Evolutionary conservation across 1,139 yeast genomes (phyloP).

Genomic region (Pneumocystis carinii): DNA sequence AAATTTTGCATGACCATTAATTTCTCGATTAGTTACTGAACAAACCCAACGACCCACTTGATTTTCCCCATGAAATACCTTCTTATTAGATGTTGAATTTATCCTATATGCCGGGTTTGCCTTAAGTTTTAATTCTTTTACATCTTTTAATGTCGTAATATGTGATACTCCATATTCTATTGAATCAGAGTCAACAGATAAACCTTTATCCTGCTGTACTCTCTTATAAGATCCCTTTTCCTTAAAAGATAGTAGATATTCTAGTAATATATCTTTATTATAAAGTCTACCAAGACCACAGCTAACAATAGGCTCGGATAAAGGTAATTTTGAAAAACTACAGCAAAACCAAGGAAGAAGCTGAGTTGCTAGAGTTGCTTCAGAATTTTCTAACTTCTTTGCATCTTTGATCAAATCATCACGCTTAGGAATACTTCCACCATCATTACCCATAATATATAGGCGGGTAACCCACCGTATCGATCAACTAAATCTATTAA

Average conservation of each 20-base stretch:
- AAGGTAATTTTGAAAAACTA: conserved; percentile 27
- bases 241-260: conserved; percentile 33
- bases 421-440: conserved; percentile 37
- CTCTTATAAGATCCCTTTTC: conserved; percentile 9
- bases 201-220: conserved; percentile 16
- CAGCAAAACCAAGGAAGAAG: conserved; percentile 32
- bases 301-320: conserved; percentile 43
- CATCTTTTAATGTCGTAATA: conserved; percentile 35
- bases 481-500: neutral
- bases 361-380: conserved; percentile 17
- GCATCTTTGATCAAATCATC: conserved; percentile 26
- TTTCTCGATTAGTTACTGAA: conserved; percentile 33
- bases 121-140: conserved; percentile 32
- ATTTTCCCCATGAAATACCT: conserved; percentile 42
- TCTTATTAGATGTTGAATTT: conserved; percentile 19
- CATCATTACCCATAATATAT: conserved; percentile 29
- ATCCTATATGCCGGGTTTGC: conserved; percentile 1
- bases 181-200: too few relatives aligned
- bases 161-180: conserved; percentile 29
- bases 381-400: conserved; percentile 14
- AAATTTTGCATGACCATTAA: conserved; percentile 27
- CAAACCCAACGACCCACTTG: conserved; percentile 34
- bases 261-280: conserved; percentile 52
- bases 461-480: neutral
- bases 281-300: conserved; percentile 60